Evolutionary conservation across 2,329 filamentous ascomycete species (phyloP).

Genomic region (Thielaviopsis populi): DNA sequence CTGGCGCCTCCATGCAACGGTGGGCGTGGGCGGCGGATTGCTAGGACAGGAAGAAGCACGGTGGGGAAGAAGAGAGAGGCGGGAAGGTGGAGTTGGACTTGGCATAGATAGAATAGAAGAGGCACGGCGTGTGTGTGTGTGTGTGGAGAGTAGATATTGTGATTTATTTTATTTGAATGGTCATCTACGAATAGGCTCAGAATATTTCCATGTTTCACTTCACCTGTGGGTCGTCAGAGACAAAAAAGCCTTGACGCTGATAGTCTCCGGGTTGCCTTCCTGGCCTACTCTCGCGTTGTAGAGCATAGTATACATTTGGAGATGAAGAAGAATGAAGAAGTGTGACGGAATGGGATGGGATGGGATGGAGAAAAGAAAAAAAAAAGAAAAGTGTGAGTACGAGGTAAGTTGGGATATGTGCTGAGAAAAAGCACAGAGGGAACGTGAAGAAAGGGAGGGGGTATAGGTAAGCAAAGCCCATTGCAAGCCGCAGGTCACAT

Average conservation of each 20-base stretch:
- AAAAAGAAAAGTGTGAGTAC: no score
- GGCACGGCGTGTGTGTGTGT: no score
- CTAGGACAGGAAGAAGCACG: no score
- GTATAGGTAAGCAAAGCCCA: neutral
- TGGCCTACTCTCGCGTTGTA: neutral
- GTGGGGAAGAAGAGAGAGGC: no score
- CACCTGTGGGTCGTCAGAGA: neutral
- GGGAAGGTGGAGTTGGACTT: no score
- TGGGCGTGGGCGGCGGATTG: no score
- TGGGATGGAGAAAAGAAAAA: no score
- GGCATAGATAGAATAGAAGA: no score
- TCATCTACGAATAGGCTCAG: neutral
- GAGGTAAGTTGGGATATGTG: neutral
- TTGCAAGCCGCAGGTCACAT: neutral
- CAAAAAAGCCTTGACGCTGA: neutral
- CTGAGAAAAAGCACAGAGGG: neutral
- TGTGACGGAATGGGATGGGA: neutral
- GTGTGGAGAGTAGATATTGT: neutral
- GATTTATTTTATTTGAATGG: neutral
- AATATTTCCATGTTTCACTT: neutral
- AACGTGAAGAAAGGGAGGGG: neutral
- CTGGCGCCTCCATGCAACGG: no score
- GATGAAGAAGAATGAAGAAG: neutral
- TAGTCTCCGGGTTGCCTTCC: neutral
- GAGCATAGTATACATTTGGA: neutral